Base-by-base conservation (phyloP, 2,329 filamentous ascomycete species). In the Fonsecaea pedrosoi region DNA sequence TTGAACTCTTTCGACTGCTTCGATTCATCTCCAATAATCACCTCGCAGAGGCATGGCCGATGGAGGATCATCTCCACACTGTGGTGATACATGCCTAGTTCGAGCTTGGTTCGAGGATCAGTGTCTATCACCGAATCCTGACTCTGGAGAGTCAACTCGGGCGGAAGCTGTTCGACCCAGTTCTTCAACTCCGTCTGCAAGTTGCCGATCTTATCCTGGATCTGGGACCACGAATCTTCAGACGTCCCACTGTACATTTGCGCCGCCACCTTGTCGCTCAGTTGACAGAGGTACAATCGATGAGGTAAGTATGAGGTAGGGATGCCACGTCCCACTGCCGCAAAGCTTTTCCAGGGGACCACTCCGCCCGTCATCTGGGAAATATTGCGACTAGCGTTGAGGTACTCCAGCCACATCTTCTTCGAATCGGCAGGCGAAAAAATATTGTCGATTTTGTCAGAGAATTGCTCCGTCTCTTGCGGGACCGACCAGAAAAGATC, bases 31-130 rank as follows among this genome's bases (percentile, higher is more conserved):
- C 67, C 64, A 60, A 75, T 73, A 4, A 60, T 37, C 21, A 73
- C 61, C 35, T 73, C 73, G 61, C 74, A 76, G 21, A 75, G 69
- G 61, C 72, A 75, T 5, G 73, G 74, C 7, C 74, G 72, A 60
- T 73, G 65, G 35, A 75, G 66, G 37, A 75, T 72, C 65, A 73
- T 73, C 54, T 69, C 64, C 9, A 73, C 57, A 62, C 74, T 75
- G 62, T 74, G 62, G 59, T 73, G 75, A 37, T 73, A 65, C 54
- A 75, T 69, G 42, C 60, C 61, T 32, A 76, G 56, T 54, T 73
- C 68, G 50, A 74, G 62, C 54, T 61, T 68, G 58, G 38, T 69
- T 58, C 66, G 69, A 48, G 64, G 68, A 58, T 68, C 71, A 35
- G 42, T 67, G 53, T 55, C 64, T 6, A 32, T 32, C 32, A 38